phyloP scores from a whole-genome alignment of 768 basidiomycete species.

The Boletus tomentosulus region DNA sequence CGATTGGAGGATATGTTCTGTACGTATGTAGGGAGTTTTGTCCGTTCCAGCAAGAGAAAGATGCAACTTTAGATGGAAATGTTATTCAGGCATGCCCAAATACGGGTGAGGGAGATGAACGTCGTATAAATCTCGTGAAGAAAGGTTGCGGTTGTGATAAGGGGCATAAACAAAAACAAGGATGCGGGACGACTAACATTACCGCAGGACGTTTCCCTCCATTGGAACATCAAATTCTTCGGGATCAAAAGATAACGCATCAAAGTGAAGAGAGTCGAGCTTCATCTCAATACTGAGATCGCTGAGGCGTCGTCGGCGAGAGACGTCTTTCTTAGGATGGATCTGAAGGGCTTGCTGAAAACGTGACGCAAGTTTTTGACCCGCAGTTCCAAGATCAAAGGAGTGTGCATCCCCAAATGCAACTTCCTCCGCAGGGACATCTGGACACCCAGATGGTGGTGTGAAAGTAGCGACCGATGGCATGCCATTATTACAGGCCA shows the following conservation, averaged over 20 bases:
- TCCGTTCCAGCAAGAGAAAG: slow-evolving; percentile 1
- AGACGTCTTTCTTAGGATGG: neutral
- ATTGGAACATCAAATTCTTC: slow-evolving; percentile 42
- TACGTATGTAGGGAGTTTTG: slow-evolving; percentile 1
- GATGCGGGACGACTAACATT: slow-evolving; percentile 2
- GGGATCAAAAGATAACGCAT: slow-evolving; percentile 62
- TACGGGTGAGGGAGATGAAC: slow-evolving; percentile 1
- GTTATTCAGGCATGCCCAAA: neutral
- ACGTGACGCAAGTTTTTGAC: slow-evolving; percentile 13
- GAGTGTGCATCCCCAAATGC: slow-evolving; percentile 11
- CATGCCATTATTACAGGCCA: neutral
- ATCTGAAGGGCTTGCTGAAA: slow-evolving; percentile 3
- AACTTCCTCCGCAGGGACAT: slow-evolving; percentile 19
- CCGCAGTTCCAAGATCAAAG: slow-evolving; percentile 17
- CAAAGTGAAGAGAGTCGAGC: slow-evolving; percentile 72
- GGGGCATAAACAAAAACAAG: neutral
- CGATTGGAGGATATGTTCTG: slow-evolving; percentile 6
- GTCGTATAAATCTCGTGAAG: slow-evolving; percentile 7
- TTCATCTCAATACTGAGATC: slow-evolving; percentile 59
- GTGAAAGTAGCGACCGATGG: slow-evolving; percentile 12
- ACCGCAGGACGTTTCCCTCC: slow-evolving; percentile 16
- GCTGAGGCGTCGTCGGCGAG: slow-evolving; percentile 15
- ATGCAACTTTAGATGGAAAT: neutral
- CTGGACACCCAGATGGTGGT: slow-evolving; percentile 11
- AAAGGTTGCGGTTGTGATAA: neutral